Evolutionary conservation across 805 yeast species (phyloP), one percentile per base, ranked within the genome.

Genomic region (Cyberlindnera maritima): DNA sequence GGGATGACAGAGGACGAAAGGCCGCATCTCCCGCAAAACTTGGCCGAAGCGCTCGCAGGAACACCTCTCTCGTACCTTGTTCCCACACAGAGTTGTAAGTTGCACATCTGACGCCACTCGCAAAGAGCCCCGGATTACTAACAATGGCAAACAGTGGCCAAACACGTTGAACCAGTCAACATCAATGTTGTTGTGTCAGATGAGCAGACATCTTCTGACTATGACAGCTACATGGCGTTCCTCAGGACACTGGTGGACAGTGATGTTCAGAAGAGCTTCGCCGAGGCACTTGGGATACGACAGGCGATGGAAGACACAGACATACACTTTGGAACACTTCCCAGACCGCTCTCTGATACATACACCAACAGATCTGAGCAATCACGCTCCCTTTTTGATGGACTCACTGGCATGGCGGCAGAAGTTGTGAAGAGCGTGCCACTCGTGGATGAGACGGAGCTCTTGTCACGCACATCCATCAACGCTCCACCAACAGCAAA

Each of bases 41-140:
- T 61, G 36, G 50, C 40, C 18, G 64, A 61, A 46, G 65, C 65
- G 18, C 50, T 64, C 13, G 67, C 63, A 5, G 59, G 55, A 13
- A 63, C 66, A 20, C 76, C 77, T 0, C 43, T 72, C 41, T 59
- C 64, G 17, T 70, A 62, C 39, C 51, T 72, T 14, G 55, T 71
- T 2, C 78, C 78, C 2, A 65, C 62, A 2, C 75, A 71, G 43
- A 66, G 62, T 36, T 48, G 72, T 70, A 53, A 48, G 73, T 64
- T 38, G 3, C 37, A 28, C 14, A 21, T n/a, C 17, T 15, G 31
- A 28, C 31, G 31, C 31, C 32, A 34, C 20, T 38, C 14, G 14
- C 4, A 35, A 35, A 19, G 17, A 23, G 17, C 32, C 3, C 34
- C 19, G n/a, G n/a, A n/a, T n/a, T 23, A 47, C 50, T 46, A 46